Conservation (phyloP, 2,329 filamentous ascomycete genomes). For the Neofusicoccum sp. region DNA sequence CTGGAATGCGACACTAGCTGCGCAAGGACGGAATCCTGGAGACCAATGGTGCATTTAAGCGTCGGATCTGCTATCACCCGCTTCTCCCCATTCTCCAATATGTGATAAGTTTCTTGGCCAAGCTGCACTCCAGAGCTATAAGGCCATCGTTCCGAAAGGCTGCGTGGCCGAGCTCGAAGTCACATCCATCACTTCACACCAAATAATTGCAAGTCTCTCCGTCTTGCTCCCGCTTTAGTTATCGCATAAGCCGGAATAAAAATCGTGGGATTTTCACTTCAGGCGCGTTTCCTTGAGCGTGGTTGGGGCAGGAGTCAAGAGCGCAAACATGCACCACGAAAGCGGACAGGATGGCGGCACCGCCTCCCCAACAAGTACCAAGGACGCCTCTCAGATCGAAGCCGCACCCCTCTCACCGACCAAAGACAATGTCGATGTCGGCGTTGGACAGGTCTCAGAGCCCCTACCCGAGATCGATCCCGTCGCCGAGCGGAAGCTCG, state of each 20-base stretch:
- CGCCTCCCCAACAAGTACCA: not conserved
- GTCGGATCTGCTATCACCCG: not conserved
- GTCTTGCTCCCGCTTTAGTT: no score
- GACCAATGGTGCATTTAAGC: not conserved
- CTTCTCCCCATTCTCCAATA: constrained; percentile 1
- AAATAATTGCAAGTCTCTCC: not conserved
- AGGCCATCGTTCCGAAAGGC: no score
- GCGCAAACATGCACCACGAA: not conserved
- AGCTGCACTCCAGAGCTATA: not conserved
- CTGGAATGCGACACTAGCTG: not conserved
- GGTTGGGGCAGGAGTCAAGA: no score
- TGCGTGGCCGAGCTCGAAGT: no score
- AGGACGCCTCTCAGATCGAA: not conserved
- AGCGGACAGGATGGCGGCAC: not conserved
- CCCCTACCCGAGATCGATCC: not conserved
- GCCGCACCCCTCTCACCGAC: not conserved
- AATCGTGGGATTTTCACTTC: no score
- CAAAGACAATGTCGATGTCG: not conserved
- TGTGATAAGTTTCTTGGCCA: not conserved
- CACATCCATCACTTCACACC: no score
- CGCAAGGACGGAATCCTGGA: not conserved
- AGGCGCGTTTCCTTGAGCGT: no score
- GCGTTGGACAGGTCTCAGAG: not conserved
- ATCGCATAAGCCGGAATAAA: no score
- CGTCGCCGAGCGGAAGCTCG: constrained; percentile 1